Percentiles rank a stretch among this genome's conserved stretches.
phyloP scores from a whole-genome alignment of 176 grass and related monocot species.

The Musa itinerans region DNA sequence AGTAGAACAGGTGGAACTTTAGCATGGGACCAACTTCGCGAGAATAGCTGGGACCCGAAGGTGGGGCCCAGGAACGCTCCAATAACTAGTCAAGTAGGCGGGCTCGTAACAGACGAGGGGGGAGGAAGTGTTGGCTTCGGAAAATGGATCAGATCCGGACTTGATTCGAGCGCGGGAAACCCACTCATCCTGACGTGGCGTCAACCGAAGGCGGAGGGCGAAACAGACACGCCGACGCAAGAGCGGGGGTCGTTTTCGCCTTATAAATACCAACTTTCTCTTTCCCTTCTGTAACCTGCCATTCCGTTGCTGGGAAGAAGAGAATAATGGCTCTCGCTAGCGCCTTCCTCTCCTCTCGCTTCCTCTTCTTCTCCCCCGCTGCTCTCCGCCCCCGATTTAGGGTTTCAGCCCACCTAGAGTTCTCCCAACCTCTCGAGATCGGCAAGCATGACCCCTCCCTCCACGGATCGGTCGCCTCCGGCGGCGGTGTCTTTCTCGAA shows the following conservation, averaged over 20 bases:
- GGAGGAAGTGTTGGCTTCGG: too few relatives aligned
- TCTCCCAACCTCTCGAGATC: background rate
- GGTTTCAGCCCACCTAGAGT: background rate
- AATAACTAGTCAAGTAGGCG: background rate
- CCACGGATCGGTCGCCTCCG: conserved; percentile 2
- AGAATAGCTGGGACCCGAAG: background rate
- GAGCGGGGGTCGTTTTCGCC: too few relatives aligned
- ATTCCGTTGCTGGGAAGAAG: background rate
- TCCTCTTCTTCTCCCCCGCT: background rate
- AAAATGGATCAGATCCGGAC: background rate
- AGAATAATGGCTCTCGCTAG: conserved; percentile 2
- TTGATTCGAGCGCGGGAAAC: background rate
- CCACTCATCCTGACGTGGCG: background rate
- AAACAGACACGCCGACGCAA: too few relatives aligned
- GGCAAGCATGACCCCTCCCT: background rate
- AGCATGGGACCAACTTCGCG: too few relatives aligned
- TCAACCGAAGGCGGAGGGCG: background rate
- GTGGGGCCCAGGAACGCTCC: background rate
- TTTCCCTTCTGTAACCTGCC: background rate
- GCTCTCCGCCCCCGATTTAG: background rate
- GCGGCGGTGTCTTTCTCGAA: background rate
- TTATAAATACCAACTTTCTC: too few relatives aligned
- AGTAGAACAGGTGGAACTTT: too few relatives aligned
- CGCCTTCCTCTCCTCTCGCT: background rate
- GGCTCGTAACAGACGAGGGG: background rate